Base-by-base conservation (phyloP, 2,329 filamentous ascomycete genomes). In the Botrytis deweyae region DNA sequence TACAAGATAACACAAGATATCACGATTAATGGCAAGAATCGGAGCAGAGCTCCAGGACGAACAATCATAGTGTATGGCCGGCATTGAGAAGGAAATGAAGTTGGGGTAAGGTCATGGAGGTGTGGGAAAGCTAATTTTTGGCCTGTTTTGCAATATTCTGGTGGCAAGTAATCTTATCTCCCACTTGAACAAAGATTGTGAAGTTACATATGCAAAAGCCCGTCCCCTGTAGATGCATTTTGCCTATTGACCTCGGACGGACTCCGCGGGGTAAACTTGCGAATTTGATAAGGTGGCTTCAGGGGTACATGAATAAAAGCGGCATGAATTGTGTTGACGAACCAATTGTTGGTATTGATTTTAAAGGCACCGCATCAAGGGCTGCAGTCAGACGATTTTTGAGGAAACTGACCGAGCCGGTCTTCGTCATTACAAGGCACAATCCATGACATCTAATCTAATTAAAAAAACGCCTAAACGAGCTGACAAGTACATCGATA, bases 371-470 rank as follows among this genome's bases (percentile, higher is more conserved):
- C 40, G 29, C 25, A 65, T 46, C 7, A 68, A 49, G 16, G 25
- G 9, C 46, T 40, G 33, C 46, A 38, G 38, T 67, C 18, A 18
- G 18, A 67, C 4, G 5, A 67, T 40, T 52, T 67, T 67, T 20
- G 10, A 55, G 33, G 22, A 8, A 49, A 67, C 25, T 40, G 22
- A 7, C 22, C 63, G 22, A 58, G 42, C 42, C 22, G 29, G 25
- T 36, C 22, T 55, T 36, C 3, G 36, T n/a, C 33, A 68, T 68
- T 40, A 25, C 46, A 55, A 68, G 33, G 36, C 64, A 67, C 33
- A 52, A 67, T 52, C 29, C 44, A 67, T 67, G 64, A 40, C 46
- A 42, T 68, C 36, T 68, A 68, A 68, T 68, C 36, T 55, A 68
- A 68, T 40, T 68, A 68, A 16, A 68, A 7, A 9, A 29, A 68